phyloP scores from a whole-genome alignment of 176 grass and related monocot species.

The Oryza brachyantha region DNA sequence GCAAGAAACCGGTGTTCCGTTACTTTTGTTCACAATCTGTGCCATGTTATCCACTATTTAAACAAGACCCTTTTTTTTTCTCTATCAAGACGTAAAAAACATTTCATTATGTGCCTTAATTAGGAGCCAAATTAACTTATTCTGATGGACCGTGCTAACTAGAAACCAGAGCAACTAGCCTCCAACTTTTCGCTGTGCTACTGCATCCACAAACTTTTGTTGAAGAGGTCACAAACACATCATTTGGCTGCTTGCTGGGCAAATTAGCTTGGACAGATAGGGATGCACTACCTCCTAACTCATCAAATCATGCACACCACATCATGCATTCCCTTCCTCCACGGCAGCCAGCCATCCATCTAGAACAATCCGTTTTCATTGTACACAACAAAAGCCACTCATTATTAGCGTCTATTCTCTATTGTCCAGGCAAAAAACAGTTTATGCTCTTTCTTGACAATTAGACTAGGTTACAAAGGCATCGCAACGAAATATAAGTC shows the following conservation, averaged over 20 bases:
- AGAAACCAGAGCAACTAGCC: constrained; percentile 4
- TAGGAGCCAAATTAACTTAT: background rate
- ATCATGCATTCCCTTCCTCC: constrained; percentile 1
- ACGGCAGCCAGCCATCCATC: constrained; percentile 2
- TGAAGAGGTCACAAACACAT: constrained; percentile 20
- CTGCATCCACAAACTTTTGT: constrained; percentile 25
- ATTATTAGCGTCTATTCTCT: constrained; percentile 10
- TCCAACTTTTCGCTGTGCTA: constrained; percentile 16
- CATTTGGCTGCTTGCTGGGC: constrained; percentile 27
- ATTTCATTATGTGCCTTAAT: background rate
- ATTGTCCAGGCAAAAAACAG: background rate
- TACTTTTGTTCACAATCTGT: too few species aligned
- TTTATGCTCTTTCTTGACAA: constrained; percentile 21
- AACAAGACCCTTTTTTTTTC: too few species aligned
- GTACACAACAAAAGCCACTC: background rate
- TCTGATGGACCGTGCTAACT: background rate
- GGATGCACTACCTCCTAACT: constrained; percentile 45
- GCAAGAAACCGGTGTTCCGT: too few species aligned
- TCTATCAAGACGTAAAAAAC: background rate
- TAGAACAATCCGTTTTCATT: background rate
- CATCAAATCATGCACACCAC: constrained; percentile 32
- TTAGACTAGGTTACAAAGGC: constrained; percentile 9
- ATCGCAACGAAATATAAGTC: background rate
- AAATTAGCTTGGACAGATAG: constrained; percentile 35
- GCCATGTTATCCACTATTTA: too few species aligned